These are phyloP conservation scores for Globisporangium iwayamae DNA, from an alignment of 352 stramenopile species.

Conservation along the genomic window DNA sequence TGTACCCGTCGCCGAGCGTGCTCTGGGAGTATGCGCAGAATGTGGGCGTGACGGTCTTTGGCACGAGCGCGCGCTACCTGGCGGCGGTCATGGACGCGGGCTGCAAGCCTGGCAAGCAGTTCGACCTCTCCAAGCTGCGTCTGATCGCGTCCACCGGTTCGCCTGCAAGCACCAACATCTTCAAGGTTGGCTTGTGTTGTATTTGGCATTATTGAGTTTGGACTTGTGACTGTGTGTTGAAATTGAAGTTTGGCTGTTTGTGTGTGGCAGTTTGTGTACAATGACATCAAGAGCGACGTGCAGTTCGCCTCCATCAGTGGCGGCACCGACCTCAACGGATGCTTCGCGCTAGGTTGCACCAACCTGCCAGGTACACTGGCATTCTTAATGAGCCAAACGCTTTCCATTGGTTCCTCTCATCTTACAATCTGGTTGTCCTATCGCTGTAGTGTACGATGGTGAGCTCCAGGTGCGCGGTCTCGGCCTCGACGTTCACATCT, in stretches of 20 bases:
- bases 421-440: too few species aligned
- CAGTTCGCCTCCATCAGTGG: constrained; percentile 82
- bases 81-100: constrained; percentile 71
- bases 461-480: constrained; percentile 80
- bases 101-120: constrained; percentile 54
- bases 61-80: constrained; percentile 71
- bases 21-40: constrained; percentile 66
- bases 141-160: constrained; percentile 72
- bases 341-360: constrained; percentile 69
- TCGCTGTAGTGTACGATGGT: constrained; percentile 50
- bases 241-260: background rate
- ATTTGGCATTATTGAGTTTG: background rate
- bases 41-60: constrained; percentile 62
- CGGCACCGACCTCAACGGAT: constrained; percentile 82
- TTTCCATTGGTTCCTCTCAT: too few species aligned
- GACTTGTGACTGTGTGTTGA: background rate
- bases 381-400: too few species aligned
- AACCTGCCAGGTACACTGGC: constrained; percentile 35
- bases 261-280: constrained; percentile 55
- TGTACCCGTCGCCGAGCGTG: constrained; percentile 48
- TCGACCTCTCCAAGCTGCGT: constrained; percentile 61
- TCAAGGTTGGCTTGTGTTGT: constrained; percentile 32
- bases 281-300: constrained; percentile 69
- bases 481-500: constrained; percentile 77
- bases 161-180: constrained; percentile 73